phyloP scores from a whole-genome alignment of 2,329 filamentous ascomycete genomes.

The Sporothrix inflata region DNA sequence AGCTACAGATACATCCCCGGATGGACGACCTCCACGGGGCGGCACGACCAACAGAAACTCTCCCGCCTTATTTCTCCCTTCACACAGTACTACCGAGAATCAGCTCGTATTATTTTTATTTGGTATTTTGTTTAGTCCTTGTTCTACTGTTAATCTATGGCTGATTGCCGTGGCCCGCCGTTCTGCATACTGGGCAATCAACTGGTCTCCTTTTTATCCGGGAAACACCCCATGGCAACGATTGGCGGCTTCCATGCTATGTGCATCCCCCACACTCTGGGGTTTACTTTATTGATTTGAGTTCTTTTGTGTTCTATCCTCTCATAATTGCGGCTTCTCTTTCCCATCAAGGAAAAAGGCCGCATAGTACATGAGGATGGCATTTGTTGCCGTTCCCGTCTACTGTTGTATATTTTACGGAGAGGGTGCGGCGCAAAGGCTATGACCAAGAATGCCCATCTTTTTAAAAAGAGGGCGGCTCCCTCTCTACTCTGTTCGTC shows the following conservation, averaged over 20 bases:
- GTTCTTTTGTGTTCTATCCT: not conserved
- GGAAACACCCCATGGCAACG: not conserved
- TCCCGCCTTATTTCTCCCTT: not conserved
- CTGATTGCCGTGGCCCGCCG: not conserved
- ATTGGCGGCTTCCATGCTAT: not conserved
- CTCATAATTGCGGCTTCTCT: not conserved
- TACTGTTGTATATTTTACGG: not conserved
- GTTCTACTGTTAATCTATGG: slow-evolving; percentile 14
- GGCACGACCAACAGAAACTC: not conserved
- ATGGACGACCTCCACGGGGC: not conserved
- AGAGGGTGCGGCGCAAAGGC: not conserved
- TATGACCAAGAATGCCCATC: not conserved
- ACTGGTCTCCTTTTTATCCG: slow-evolving; percentile 12
- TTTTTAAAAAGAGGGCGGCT: not conserved
- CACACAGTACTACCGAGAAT: slow-evolving; percentile 13
- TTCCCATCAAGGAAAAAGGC: not conserved
- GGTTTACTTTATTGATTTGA: slow-evolving; percentile 7
- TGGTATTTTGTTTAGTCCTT: not conserved
- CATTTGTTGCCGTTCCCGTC: not conserved
- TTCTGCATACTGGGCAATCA: not conserved
- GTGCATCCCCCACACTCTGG: not conserved
- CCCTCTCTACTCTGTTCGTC: not conserved
- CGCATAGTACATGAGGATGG: not conserved
- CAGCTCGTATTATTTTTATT: not conserved
- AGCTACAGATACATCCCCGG: not conserved